Evolutionary conservation across 2,329 filamentous ascomycete genomes (phyloP), one percentile per base, ranked within the genome.

Genomic region (Raffaelea ambrosiae): DNA sequence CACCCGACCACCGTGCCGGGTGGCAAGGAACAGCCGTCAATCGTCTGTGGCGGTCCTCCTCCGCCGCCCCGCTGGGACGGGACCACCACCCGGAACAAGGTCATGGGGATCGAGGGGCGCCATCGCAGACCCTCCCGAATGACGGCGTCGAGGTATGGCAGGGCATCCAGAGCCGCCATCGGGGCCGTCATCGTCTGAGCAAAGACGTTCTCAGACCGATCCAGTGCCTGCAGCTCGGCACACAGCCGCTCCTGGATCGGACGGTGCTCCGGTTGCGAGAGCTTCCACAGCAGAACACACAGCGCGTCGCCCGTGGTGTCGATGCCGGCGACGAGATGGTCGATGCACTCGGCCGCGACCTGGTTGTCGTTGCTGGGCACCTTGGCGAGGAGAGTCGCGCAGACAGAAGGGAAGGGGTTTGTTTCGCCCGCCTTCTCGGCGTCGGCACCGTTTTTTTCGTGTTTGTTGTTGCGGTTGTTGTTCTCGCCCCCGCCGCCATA

Each of bases 311-410:
- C 31, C 16, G 31, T 33, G 31, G 31, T 33, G 31, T 33, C 68
- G 1, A 73, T 76, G 3, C 76, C 76, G 3, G 74, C 70, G 0
- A 76, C 79, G 75, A 86, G 78, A 59, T 86, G 82, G 54, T 86
- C 82, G 49, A 83, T 73, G 55, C 79, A 84, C 60, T 86, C 83
- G n/a, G 81, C 81, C 0, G 80, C 80, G 54, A 77, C 72, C 54
- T 80, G 13, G 42, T 14, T 11, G 18, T 36, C 26, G 16, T 35
- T 35, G 26, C n/a, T 19, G 16, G 29, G 31, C 18, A 44, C 4
- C 31, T 35, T 44, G 16, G n/a, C 9, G 26, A 22, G 16, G 39
- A 41, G 14, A 5, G 7, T 21, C 10, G 18, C 22, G 18, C 14
- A 41, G 22, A n/a, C n/a, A n/a, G n/a, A n/a, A n/a, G n/a, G n/a